These are phyloP conservation scores for Erythrophleum ivorense DNA, from an alignment of 331 rosid genomes.

Conservation along the genomic window DNA sequence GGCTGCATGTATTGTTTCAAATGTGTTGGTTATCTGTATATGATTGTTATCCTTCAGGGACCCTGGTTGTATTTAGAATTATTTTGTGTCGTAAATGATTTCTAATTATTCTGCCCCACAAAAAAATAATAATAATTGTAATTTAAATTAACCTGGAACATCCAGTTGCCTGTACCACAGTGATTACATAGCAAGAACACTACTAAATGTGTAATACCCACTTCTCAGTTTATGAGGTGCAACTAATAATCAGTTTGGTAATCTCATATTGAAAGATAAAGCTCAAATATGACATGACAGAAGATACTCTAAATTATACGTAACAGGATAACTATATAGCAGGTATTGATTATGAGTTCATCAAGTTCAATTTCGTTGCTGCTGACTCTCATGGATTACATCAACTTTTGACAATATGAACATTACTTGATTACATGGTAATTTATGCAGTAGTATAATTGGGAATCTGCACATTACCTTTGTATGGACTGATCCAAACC, in stretches of 20 bases:
- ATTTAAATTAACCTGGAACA: slow-evolving; percentile 1
- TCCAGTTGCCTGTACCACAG: neutral
- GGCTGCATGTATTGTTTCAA: slow-evolving; percentile 28
- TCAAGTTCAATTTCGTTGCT: slow-evolving; percentile 12
- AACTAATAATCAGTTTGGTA: neutral
- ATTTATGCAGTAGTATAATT: neutral
- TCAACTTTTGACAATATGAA: neutral
- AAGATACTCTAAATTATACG: slow-evolving; percentile 4
- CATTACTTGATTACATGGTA: neutral
- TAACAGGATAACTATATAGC: neutral
- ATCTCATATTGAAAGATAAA: neutral
- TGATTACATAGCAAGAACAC: neutral
- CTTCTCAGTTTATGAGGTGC: neutral
- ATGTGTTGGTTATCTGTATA: slow-evolving; percentile 34
- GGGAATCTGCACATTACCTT: neutral
- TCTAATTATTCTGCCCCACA: neutral
- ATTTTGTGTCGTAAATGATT: slow-evolving; percentile 20
- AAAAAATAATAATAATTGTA: neutral
- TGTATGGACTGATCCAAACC: neutral
- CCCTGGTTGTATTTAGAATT: slow-evolving; percentile 29
- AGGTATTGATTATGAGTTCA: neutral
- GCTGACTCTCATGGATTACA: neutral
- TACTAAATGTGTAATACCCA: neutral
- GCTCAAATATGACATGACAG: slow-evolving; percentile 3
- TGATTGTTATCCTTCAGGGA: slow-evolving; percentile 7